These are phyloP conservation scores for Tolypocladium amazonense DNA, from an alignment of 2,329 filamentous ascomycete species.

Conservation along the genomic window DNA sequence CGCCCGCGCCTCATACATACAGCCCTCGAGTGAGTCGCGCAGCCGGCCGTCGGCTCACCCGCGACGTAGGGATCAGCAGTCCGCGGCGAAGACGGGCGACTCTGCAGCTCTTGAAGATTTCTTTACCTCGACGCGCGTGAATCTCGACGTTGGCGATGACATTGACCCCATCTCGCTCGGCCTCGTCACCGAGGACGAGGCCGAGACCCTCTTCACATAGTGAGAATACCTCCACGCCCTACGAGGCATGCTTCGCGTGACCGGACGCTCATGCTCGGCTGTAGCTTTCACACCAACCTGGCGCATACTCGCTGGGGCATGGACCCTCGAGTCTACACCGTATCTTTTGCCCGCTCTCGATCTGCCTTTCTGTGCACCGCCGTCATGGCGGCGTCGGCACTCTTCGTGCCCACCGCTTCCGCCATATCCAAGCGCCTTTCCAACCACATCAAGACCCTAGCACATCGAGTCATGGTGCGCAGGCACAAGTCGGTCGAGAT, in stretches of 20 bases:
- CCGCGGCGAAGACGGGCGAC: conserved; percentile 13
- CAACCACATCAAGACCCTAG: conserved; percentile 52
- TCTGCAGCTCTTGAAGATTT: conserved; percentile 44
- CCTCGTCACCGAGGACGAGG: conserved; percentile 55
- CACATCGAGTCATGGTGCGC: conserved; percentile 48
- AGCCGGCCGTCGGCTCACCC: conserved; percentile 15
- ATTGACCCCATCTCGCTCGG: conserved; percentile 61
- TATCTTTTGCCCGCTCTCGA: conserved; percentile 53
- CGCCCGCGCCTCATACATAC: conserved; percentile 60
- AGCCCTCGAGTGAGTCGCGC: conserved; percentile 33
- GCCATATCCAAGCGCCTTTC: conserved; percentile 56
- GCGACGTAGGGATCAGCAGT: conserved; percentile 2
- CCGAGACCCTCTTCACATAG: conserved; percentile 54
- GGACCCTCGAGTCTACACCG: conserved; percentile 55
- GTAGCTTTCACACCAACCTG: conserved; percentile 57
- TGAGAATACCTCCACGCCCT: conserved; percentile 24
- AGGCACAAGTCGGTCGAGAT: conserved; percentile 63
- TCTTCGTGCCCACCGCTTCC: conserved; percentile 54
- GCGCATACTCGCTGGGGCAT: conserved; percentile 67
- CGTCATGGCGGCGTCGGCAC: conserved; percentile 55
- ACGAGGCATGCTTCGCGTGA: neutral
- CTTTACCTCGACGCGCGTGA: conserved; percentile 54
- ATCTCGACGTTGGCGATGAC: conserved; percentile 51
- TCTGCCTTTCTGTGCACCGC: conserved; percentile 65
- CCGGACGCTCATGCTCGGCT: neutral